Conservation (phyloP, 306 rosid genomes). For the Styphnolobium japonicum region DNA sequence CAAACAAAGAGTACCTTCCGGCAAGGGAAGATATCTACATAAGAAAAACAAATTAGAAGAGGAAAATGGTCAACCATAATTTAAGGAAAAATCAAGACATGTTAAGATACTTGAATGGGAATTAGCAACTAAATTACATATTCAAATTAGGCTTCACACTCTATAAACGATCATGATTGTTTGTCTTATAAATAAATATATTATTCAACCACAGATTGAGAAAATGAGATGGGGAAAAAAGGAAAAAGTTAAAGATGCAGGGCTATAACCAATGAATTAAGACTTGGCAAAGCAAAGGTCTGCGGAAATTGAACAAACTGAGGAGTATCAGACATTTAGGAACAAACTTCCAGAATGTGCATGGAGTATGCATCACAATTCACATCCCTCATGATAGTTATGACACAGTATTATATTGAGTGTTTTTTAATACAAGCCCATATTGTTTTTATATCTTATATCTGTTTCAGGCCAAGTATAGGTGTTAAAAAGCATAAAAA, state of each 20-base stretch:
- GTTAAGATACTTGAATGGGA: neutral
- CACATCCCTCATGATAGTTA: neutral
- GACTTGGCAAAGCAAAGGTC: neutral
- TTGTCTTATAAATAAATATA: neutral
- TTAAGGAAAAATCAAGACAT: neutral
- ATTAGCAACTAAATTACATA: neutral
- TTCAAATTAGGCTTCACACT: neutral
- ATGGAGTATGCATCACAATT: neutral
- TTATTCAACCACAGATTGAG: neutral
- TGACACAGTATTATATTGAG: neutral
- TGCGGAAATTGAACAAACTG: neutral
- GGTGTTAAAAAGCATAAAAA: neutral
- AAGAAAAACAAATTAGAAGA: neutral
- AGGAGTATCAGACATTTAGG: neutral
- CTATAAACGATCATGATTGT: neutral
- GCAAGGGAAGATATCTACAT: constrained; percentile 59
- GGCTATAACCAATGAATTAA: neutral
- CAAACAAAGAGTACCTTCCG: constrained; percentile 70
- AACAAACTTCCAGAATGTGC: neutral
- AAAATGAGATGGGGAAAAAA: neutral
- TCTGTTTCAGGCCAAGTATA: neutral
- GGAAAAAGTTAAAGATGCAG: neutral
- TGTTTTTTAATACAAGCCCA: too few species aligned
- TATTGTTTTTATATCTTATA: neutral
- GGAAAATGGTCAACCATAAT: constrained; percentile 5